These are phyloP conservation scores for Trichoderma asperelloides DNA, from an alignment of 495 filamentous ascomycete genomes.

Conservation along the genomic window DNA sequence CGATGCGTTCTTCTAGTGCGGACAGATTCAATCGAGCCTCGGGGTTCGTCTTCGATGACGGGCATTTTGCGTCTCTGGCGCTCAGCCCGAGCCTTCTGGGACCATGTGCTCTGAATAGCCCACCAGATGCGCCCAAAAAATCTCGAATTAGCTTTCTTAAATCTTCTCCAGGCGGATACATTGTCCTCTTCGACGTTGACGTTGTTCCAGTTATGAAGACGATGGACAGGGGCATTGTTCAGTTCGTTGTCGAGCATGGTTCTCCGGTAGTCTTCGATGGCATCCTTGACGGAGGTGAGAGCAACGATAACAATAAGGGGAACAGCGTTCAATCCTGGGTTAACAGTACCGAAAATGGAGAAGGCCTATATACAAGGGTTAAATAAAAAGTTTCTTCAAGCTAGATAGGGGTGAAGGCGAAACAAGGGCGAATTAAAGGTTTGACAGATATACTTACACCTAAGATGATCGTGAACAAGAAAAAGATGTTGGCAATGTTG, in stretches of 20 bases:
- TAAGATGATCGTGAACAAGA: slow-evolving; percentile 92
- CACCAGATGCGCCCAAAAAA: slow-evolving; percentile 50
- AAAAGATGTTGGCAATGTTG: slow-evolving; percentile 97
- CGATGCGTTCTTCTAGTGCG: slow-evolving; percentile 38
- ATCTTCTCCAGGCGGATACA: slow-evolving; percentile 73
- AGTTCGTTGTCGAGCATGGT: slow-evolving; percentile 88
- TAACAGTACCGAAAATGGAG: slow-evolving; percentile 85
- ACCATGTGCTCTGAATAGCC: slow-evolving; percentile 27
- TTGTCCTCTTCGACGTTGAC: slow-evolving; percentile 87
- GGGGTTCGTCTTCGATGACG: slow-evolving; percentile 39
- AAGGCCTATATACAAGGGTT: slow-evolving; percentile 59
- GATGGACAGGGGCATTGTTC: slow-evolving; percentile 93
- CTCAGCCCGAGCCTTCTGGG: slow-evolving; percentile 24
- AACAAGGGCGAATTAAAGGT: slow-evolving; percentile 10
- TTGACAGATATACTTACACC: slow-evolving; percentile 53
- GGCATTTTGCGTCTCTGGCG: slow-evolving; percentile 11
- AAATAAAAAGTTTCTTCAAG: neutral
- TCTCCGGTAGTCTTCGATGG: slow-evolving; percentile 93
- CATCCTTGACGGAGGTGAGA: slow-evolving; percentile 89
- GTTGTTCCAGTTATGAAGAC: slow-evolving; percentile 80
- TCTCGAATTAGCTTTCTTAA: slow-evolving; percentile 83
- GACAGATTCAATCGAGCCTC: slow-evolving; percentile 58
- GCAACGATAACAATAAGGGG: slow-evolving; percentile 92
- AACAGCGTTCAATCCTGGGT: slow-evolving; percentile 82
- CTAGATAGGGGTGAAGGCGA: neutral